phyloP scores from a whole-genome alignment of 1,284 basidiomycete genomes.

The Mycosarcoma mackinlayi region DNA sequence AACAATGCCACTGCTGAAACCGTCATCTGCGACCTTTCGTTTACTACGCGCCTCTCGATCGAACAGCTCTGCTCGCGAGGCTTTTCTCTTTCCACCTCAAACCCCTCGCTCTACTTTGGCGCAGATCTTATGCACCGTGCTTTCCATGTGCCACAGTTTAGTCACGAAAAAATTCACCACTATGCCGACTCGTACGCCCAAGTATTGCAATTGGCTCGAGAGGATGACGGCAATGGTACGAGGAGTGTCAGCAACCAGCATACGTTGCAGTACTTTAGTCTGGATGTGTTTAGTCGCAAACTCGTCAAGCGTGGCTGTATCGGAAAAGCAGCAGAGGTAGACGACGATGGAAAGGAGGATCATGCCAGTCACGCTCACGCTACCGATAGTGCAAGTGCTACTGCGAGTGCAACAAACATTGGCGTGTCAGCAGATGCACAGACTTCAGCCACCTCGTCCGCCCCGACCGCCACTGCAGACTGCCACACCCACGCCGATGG shows the following conservation, averaged over 20 bases:
- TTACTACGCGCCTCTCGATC: slow-evolving; percentile 35
- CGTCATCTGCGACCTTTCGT: slow-evolving; percentile 63
- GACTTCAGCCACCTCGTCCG: background rate
- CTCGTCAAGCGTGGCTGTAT: slow-evolving; percentile 64
- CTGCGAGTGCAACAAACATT: slow-evolving; percentile 1
- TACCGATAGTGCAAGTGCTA: background rate
- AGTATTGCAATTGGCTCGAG: slow-evolving; percentile 67
- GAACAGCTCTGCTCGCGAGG: slow-evolving; percentile 66
- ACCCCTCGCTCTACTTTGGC: slow-evolving; percentile 65
- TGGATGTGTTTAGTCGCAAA: slow-evolving; percentile 68
- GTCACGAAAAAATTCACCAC: slow-evolving; percentile 67
- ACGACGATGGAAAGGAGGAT: slow-evolving; percentile 6
- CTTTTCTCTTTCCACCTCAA: slow-evolving; percentile 63
- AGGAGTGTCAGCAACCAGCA: slow-evolving; percentile 68
- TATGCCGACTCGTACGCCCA: slow-evolving; percentile 67
- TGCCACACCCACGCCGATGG: slow-evolving; percentile 51
- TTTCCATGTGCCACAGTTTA: slow-evolving; percentile 69
- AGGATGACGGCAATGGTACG: slow-evolving; percentile 52
- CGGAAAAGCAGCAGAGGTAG: too few species aligned
- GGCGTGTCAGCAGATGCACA: too few species aligned
- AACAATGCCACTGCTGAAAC: slow-evolving; percentile 70
- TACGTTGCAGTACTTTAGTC: slow-evolving; percentile 69
- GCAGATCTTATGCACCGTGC: slow-evolving; percentile 69
- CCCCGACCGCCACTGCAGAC: slow-evolving; percentile 6
- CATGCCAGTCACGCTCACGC: background rate